Base-by-base conservation (phyloP, 768 basidiomycete genomes). In the Daedaleopsis sinensis region DNA sequence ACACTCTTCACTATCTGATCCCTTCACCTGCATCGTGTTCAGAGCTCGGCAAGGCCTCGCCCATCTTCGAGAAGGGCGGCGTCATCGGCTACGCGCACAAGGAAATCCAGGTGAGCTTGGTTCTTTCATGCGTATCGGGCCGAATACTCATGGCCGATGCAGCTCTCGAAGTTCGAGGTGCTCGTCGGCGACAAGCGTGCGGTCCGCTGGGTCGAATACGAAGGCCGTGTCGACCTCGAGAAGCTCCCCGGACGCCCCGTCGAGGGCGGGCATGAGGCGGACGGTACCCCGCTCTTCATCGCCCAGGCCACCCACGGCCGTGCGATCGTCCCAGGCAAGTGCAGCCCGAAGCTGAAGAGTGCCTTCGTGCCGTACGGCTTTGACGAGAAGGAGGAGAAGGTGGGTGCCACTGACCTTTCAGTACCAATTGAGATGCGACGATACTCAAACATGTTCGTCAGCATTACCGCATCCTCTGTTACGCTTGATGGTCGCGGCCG, bases 21-120 rank as follows among this genome's bases (percentile, higher is more conserved):
- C 54, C 55, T 48, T 65, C 42, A 12, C 21, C 47, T 23, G 19
- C 47, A 39, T 18, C 38, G 18, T 37, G 9, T 57, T 39, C 58
- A 90, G 89, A 87, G 68, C 66, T 89, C 57, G 90, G 90, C 18
- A 90, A 89, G 68, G 88, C 87, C 1, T 85, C 82, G 27, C 63
- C 70, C 3, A 76, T 74, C 18, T 85, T 88, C 74, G 68, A 84
- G 69, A 81, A 85, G 65, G 90, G 90, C 8, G 85, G 79, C 19
- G 81, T 84, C 44, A 81, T 91, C 55, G 89, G 90, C 16, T 90
- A 80, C 68, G 77, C 73, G 49, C 76, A 83, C 64, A 75, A 86
- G 5, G 88, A 87, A 67, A 76, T 84, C 47, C 80, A 87, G 1
- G 90, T 88, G 72, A 48, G 75, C 67, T 16, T 8, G 16, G 42